Conservation (phyloP, 2,329 filamentous ascomycete genomes). For the Aspergillus sp. region DNA sequence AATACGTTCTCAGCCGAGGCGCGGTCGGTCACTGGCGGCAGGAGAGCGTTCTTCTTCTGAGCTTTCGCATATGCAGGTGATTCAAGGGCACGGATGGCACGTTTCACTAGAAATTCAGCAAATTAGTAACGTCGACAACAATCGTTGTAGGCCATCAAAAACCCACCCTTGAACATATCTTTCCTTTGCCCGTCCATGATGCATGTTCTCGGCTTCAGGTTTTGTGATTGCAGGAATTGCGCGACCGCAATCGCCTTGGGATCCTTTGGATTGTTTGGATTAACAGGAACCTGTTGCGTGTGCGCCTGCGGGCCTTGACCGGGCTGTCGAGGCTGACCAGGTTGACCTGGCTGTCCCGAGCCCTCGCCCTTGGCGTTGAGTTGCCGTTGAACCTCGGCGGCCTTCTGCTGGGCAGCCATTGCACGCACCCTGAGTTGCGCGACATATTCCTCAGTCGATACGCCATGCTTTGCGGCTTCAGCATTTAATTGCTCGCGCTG, state of each 20-base stretch:
- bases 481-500: constrained; percentile 47
- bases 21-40: constrained; percentile 85
- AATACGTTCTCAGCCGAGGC: constrained; percentile 89
- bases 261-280: constrained; percentile 66
- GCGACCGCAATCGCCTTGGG: constrained; percentile 86
- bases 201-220: constrained; percentile 84
- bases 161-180: constrained; percentile 90
- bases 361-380: constrained; percentile 30
- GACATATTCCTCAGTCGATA: constrained; percentile 54
- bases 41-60: constrained; percentile 80
- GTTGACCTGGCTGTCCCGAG: constrained; percentile 3
- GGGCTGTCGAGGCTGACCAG: constrained; percentile 25
- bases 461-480: constrained; percentile 52
- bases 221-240: constrained; percentile 78
- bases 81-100: constrained; percentile 85
- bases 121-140: not conserved
- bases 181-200: constrained; percentile 95
- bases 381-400: constrained; percentile 36
- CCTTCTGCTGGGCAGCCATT: constrained; percentile 45
- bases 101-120: constrained; percentile 68
- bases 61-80: constrained; percentile 86
- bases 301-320: constrained; percentile 33
- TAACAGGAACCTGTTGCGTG: constrained; percentile 49
- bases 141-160: not conserved
- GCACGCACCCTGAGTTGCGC: constrained; percentile 47